Percentiles rank a stretch among this genome's conserved stretches.
Evolutionary conservation across 2,329 filamentous ascomycete species (phyloP).

Genomic region (Penicillium sp.): DNA sequence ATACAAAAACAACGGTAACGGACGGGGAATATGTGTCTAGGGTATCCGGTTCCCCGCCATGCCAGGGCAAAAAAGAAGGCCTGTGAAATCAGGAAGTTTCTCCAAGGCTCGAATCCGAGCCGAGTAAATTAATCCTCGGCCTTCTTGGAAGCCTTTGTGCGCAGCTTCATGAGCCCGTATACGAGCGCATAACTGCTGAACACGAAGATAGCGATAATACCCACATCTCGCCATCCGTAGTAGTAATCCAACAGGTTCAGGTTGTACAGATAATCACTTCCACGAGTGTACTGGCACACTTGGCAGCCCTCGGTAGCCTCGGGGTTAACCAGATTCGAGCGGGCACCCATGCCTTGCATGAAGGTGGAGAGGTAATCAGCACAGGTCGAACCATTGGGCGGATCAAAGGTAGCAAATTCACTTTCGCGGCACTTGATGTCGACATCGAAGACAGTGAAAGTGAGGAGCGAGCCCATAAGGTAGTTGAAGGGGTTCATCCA

Average conservation of each 20-base stretch:
- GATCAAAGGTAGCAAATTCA: slow-evolving; percentile 34
- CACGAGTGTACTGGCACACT: slow-evolving; percentile 65
- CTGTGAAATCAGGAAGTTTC: neutral
- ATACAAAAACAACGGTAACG: neutral
- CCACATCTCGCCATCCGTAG: slow-evolving; percentile 70
- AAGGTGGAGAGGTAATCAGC: slow-evolving; percentile 61
- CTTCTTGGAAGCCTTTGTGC: slow-evolving; percentile 42
- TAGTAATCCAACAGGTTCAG: slow-evolving; percentile 66
- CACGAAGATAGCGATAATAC: slow-evolving; percentile 61
- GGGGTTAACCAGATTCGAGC: slow-evolving; percentile 63
- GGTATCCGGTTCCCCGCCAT: neutral
- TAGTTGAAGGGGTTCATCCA: slow-evolving; percentile 39
- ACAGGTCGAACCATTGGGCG: slow-evolving; percentile 57
- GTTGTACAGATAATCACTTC: slow-evolving; percentile 63
- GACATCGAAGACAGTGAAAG: slow-evolving; percentile 32
- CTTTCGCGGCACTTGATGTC: slow-evolving; percentile 30
- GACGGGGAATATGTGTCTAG: neutral
- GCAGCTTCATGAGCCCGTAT: slow-evolving; percentile 44
- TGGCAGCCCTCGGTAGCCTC: slow-evolving; percentile 59
- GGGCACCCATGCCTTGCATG: slow-evolving; percentile 51
- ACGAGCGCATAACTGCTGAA: slow-evolving; percentile 58
- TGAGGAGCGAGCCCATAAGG: slow-evolving; percentile 35
- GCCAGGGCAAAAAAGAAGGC: neutral
- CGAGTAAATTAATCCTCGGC: slow-evolving; percentile 28
- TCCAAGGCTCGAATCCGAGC: neutral